Percentiles rank a stretch among this genome's conserved stretches.
Conservation (phyloP, 345 rosid species). For the Trapa bicornis region DNA sequence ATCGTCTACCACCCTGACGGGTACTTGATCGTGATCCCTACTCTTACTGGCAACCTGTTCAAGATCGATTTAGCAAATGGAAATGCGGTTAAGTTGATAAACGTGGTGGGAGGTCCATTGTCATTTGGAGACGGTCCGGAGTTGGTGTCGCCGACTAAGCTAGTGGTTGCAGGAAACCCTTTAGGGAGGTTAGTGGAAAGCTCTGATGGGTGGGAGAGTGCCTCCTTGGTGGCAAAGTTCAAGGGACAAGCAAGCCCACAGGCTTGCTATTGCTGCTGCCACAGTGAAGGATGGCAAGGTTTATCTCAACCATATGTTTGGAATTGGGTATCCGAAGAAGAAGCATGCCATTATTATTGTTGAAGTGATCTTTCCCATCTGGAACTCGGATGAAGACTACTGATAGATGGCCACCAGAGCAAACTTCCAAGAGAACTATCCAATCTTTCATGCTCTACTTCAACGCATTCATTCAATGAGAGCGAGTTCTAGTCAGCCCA, state of each 20-base stretch:
- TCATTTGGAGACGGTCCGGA: constrained; percentile 66
- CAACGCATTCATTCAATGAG: too few species aligned
- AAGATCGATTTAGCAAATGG: constrained; percentile 44
- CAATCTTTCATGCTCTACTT: too few species aligned
- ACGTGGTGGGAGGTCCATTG: constrained; percentile 43
- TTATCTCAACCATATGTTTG: constrained; percentile 61
- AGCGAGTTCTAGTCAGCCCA: too few species aligned
- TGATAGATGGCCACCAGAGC: too few species aligned
- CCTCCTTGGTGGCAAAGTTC: constrained; percentile 46
- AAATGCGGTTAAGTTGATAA: constrained; percentile 30
- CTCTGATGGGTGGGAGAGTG: constrained; percentile 74
- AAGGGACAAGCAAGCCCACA: constrained; percentile 42
- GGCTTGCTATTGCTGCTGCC: constrained; percentile 58
- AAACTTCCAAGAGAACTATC: too few species aligned
- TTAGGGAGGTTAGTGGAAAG: constrained; percentile 65
- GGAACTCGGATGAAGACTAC: too few species aligned
- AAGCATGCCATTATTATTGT: constrained; percentile 48
- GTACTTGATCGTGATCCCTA: constrained; percentile 61
- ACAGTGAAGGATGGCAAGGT: constrained; percentile 73
- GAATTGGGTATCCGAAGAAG: constrained; percentile 73
- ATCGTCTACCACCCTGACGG: constrained; percentile 80
- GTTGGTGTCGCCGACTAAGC: constrained; percentile 48
- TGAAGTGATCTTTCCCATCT: constrained; percentile 20
- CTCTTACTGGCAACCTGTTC: constrained; percentile 44
- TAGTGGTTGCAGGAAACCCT: constrained; percentile 80